These are phyloP conservation scores for Vairimorpha ceranae DNA, from an alignment of 371 early-diverging fungal genomes.

Conservation along the genomic window DNA sequence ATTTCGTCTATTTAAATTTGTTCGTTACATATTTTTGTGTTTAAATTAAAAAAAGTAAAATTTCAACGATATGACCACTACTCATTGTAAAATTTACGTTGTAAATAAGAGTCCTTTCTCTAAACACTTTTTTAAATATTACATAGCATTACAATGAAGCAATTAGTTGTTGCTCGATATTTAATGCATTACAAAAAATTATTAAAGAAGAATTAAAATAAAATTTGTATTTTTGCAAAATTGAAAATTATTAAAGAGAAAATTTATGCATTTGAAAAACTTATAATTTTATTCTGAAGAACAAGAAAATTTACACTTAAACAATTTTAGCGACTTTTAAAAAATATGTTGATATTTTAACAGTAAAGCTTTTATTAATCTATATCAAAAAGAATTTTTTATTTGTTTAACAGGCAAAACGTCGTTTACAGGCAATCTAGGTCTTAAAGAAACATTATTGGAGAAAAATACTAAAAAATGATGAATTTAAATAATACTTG, in stretches of 20 bases:
- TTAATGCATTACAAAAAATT: slow-evolving; percentile 2
- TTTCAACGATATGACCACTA: too few species aligned
- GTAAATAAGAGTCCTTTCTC: too few species aligned
- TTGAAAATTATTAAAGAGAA: slow-evolving; percentile 7
- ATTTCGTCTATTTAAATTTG: too few species aligned
- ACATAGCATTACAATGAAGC: too few species aligned
- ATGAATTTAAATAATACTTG: slow-evolving; percentile 82
- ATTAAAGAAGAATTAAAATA: neutral
- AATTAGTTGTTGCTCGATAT: too few species aligned
- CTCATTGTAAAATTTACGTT: too few species aligned
- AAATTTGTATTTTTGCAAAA: slow-evolving; percentile 5
- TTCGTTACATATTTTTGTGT: too few species aligned
- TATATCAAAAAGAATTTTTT: slow-evolving; percentile 85
- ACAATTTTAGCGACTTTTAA: slow-evolving; percentile 80
- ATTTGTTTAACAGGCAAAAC: slow-evolving; percentile 74
- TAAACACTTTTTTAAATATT: too few species aligned
- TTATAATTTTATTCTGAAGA: slow-evolving; percentile 94
- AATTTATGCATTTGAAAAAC: slow-evolving; percentile 80
- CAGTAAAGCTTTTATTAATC: slow-evolving; percentile 97
- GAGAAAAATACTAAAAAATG: slow-evolving; percentile 2
- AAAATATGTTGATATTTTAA: slow-evolving; percentile 83
- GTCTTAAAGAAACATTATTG: slow-evolving; percentile 91
- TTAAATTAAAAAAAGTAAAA: too few species aligned
- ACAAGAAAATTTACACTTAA: slow-evolving; percentile 67
- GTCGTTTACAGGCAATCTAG: slow-evolving; percentile 82